These are phyloP conservation scores for Ramaria rubella DNA, from an alignment of 768 basidiomycete genomes.

Conservation along the genomic window DNA sequence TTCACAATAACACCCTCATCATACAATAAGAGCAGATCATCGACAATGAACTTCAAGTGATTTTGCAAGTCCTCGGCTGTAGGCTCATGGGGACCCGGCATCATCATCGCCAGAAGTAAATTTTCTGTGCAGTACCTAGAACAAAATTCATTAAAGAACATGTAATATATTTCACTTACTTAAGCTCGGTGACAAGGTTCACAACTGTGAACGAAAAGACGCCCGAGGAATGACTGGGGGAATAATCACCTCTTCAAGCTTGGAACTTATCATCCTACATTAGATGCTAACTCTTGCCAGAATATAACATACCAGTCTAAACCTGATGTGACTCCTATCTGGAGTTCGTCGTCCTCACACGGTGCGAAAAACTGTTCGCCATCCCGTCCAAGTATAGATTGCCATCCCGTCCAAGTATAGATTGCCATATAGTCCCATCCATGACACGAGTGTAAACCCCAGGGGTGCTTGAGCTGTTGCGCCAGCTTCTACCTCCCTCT, in stretches of 20 bases:
- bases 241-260: not conserved
- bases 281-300: no score
- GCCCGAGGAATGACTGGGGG: not conserved
- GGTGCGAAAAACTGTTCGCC: no score
- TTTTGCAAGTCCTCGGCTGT: slow-evolving; percentile 22
- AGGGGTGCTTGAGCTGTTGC: no score
- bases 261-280: slow-evolving; percentile 10
- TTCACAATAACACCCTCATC: no score
- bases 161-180: not conserved
- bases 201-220: not conserved
- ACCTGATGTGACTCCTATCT: slow-evolving; percentile 24
- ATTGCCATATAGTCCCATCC: no score
- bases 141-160: not conserved
- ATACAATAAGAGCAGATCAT: no score
- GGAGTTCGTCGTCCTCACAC: slow-evolving; percentile 22
- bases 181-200: not conserved
- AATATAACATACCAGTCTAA: slow-evolving; percentile 35
- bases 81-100: slow-evolving; percentile 26
- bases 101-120: slow-evolving; percentile 17
- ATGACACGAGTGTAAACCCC: no score
- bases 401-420: no score
- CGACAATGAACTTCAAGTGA: no score
- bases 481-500: no score
- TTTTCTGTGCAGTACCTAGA: slow-evolving; percentile 8
- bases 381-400: no score